Base-by-base conservation (phyloP, 1,284 basidiomycete species). In the Porphyrellus sp. region DNA sequence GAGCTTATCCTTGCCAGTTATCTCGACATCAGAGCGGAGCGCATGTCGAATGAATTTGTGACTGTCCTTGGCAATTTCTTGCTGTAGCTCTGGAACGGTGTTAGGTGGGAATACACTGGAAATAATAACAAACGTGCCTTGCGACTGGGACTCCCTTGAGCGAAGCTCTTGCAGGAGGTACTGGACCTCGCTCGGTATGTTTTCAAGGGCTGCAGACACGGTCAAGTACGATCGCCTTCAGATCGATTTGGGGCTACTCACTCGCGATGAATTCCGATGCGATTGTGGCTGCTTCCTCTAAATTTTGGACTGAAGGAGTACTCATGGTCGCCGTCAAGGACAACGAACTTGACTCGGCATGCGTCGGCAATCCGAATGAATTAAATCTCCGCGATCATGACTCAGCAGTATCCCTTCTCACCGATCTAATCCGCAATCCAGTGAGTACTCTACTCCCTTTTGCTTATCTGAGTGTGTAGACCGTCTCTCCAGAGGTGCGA, bases 141-240 rank as follows among this genome's bases (percentile, higher is more conserved):
- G 77, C 9, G 72, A 74, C 55, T 73, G 72, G 30, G 65, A 65
- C 50, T 84, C 82, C 62, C 79, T 82, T 56, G 78, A 77, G 54
- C 78, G 79, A 49, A 91, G 89, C 69, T 91, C 88, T 45, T 83
- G 78, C 12, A 90, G 73, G 9, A 91, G 72, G 64, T 84, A 83
- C 30, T 81, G 80, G 8, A 90, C 80, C 67, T 91, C 89, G 49
- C 77, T 79, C 0, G 86, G 85, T 39, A 91, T 73, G 63, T 90
- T 91, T 58, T 91, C 89, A 27, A 91, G 74, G 59, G 81, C 88
- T 68, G 31, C 18, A 15, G 5, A 35, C 8, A n/a, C n/a, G n/a
- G n/a, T 34, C 50, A 28, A 55, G 42, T 11, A 41, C 8, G 34
- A 23, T 25, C 23, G 12, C 8, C 21, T 15, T 35, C 6, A n/a